Evolutionary conservation across 2,329 filamentous ascomycete species (phyloP).

Genomic region (Neofusicoccum sp.): DNA sequence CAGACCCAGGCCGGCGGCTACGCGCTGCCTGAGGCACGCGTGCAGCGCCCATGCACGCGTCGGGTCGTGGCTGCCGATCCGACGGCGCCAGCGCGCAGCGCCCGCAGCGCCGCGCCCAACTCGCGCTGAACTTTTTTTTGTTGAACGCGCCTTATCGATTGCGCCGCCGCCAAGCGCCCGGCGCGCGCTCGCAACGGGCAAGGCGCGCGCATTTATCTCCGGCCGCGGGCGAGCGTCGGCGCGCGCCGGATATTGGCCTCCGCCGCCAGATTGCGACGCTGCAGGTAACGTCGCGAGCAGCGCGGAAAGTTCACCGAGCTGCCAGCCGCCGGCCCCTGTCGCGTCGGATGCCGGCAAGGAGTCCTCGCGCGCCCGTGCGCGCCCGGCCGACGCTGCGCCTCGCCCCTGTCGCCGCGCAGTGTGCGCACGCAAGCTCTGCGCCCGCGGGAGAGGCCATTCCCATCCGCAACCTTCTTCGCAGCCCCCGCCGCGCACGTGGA

Average conservation of each 20-base stretch:
- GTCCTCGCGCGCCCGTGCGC: conserved; percentile 7
- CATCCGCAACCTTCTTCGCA: conserved; percentile 15
- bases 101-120: background rate
- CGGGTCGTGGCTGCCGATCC: conserved; percentile 12
- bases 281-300: conserved; percentile 12
- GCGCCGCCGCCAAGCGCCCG: conserved; percentile 5
- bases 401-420: background rate
- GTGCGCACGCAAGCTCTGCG: background rate
- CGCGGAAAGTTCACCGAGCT: conserved; percentile 16
- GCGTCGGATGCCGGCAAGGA: conserved; percentile 13
- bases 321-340: background rate
- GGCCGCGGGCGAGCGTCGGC: conserved; percentile 10
- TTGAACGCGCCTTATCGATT: conserved; percentile 14
- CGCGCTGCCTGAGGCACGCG: conserved; percentile 6
- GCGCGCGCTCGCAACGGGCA: conserved; percentile 5
- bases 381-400: background rate
- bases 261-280: conserved; percentile 14
- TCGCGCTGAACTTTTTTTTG: conserved; percentile 1
- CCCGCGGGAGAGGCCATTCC: conserved; percentile 12
- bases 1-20: conserved; percentile 9
- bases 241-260: conserved; percentile 15
- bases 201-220: conserved; percentile 17
- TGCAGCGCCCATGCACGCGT: conserved; percentile 11
- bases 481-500: conserved; percentile 1
- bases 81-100: background rate